These are phyloP conservation scores for Aspergillus sp. DNA, from an alignment of 2,329 filamentous ascomycete genomes.

Conservation along the genomic window DNA sequence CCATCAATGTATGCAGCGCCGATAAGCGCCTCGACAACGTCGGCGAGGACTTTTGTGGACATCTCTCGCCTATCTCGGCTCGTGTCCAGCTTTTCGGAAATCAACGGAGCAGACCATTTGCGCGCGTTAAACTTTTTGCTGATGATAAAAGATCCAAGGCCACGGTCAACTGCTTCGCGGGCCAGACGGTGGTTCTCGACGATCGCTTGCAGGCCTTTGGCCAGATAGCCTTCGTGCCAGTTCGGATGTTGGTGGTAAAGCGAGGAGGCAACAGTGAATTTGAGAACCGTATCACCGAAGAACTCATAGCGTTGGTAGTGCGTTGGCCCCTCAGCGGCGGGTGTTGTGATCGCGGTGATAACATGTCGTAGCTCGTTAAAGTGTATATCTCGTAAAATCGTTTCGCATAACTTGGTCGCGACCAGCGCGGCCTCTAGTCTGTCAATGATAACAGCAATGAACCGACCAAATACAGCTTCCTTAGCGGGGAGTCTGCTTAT, in stretches of 20 bases:
- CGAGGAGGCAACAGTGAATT: slow-evolving; percentile 68
- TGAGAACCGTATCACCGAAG: slow-evolving; percentile 80
- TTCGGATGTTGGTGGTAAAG: slow-evolving; percentile 59
- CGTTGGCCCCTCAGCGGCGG: slow-evolving; percentile 56
- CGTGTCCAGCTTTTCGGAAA: slow-evolving; percentile 38
- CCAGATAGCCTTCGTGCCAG: slow-evolving; percentile 77
- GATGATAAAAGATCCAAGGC: slow-evolving; percentile 72
- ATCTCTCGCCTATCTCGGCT: slow-evolving; percentile 41
- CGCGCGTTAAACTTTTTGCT: slow-evolving; percentile 64
- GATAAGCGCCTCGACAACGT: slow-evolving; percentile 83
- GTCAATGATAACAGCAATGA: slow-evolving; percentile 73
- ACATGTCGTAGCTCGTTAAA: slow-evolving; percentile 60
- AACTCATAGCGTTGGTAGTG: slow-evolving; percentile 88
- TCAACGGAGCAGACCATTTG: slow-evolving; percentile 71
- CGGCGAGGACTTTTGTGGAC: slow-evolving; percentile 79
- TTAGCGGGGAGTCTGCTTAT: slow-evolving; percentile 45
- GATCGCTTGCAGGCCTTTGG: slow-evolving; percentile 64
- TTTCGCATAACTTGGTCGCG: slow-evolving; percentile 59
- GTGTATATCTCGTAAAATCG: slow-evolving; percentile 52
- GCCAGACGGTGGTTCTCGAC: slow-evolving; percentile 76
- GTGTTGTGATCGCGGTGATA: slow-evolving; percentile 68
- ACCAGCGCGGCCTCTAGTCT: slow-evolving; percentile 66
- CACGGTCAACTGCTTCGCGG: slow-evolving; percentile 60
- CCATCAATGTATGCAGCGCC: slow-evolving; percentile 72
- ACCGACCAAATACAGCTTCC: slow-evolving; percentile 53